Evolutionary conservation across 2,329 filamentous ascomycete species (phyloP).

Genomic region (Aspergillus sp.): DNA sequence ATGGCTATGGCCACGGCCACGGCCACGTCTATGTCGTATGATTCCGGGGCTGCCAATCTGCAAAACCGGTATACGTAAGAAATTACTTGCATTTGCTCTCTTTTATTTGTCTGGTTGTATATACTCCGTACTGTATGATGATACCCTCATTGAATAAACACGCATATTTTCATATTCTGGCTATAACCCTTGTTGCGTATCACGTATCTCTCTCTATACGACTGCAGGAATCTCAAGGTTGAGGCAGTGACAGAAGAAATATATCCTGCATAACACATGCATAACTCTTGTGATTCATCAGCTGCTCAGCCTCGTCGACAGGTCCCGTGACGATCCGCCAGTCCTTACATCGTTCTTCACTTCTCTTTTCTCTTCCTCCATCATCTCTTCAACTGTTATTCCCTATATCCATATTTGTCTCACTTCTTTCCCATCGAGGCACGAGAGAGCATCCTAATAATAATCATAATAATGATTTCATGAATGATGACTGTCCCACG

Average conservation of each 20-base stretch:
- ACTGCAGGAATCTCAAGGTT: too few relatives aligned
- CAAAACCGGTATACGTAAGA: background rate
- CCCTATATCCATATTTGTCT: background rate
- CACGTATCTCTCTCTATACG: too few relatives aligned
- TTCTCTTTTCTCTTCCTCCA: background rate
- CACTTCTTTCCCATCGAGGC: background rate
- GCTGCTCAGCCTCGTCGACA: constrained; percentile 6
- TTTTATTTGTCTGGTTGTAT: background rate
- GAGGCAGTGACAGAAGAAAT: too few relatives aligned
- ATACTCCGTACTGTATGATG: background rate
- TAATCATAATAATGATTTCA: too few relatives aligned
- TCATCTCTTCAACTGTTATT: background rate
- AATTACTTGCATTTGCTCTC: background rate
- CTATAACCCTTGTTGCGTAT: too few relatives aligned
- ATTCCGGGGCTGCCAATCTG: constrained; percentile 22
- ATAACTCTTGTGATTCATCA: constrained; percentile 1
- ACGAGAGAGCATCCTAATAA: background rate
- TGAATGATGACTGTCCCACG: too few relatives aligned
- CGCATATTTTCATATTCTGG: too few relatives aligned
- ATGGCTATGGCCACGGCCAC: constrained; percentile 1
- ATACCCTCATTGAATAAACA: too few relatives aligned
- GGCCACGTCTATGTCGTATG: constrained; percentile 7
- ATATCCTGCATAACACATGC: background rate
- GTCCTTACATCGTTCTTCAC: constrained; percentile 3
- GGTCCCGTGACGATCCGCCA: constrained; percentile 1